Conservation (phyloP, 1,284 basidiomycete genomes). For the Naganishia liquefaciens region DNA sequence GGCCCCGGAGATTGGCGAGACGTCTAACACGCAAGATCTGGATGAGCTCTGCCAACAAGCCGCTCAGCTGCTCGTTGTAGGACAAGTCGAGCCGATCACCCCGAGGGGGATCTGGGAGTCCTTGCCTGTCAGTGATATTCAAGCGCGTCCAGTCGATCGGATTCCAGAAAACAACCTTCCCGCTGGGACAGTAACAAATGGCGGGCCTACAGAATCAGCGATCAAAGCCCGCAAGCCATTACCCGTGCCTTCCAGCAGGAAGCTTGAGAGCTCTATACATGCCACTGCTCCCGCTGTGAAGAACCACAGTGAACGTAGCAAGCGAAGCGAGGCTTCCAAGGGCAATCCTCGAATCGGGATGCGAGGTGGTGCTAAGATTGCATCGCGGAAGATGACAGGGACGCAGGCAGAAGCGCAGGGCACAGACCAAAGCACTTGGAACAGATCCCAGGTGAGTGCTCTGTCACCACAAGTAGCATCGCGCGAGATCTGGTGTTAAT, state of each 20-base stretch:
- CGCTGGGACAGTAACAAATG: too few relatives aligned
- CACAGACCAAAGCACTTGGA: too few relatives aligned
- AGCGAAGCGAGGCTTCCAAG: neutral
- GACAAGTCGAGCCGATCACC: neutral
- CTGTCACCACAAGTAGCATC: too few relatives aligned
- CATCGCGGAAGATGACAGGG: too few relatives aligned
- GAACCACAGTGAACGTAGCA: too few relatives aligned
- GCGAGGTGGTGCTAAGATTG: neutral
- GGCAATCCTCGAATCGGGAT: neutral
- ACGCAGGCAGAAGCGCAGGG: too few relatives aligned
- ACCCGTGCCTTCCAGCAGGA: neutral
- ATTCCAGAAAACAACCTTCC: neutral
- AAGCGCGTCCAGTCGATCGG: neutral
- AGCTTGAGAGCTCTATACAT: constrained; percentile 8
- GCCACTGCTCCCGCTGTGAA: too few relatives aligned
- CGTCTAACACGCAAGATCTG: neutral
- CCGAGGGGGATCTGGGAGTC: constrained; percentile 7
- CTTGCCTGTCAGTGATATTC: neutral
- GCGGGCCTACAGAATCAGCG: neutral
- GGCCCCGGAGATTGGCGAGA: neutral
- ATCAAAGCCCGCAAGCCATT: neutral
- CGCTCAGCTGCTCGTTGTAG: neutral
- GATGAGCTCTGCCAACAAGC: neutral
- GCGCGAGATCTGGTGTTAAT: too few relatives aligned
- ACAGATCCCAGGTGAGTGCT: too few relatives aligned